Base-by-base conservation (phyloP, 768 basidiomycete species). In the Macrocybe gigantea region DNA sequence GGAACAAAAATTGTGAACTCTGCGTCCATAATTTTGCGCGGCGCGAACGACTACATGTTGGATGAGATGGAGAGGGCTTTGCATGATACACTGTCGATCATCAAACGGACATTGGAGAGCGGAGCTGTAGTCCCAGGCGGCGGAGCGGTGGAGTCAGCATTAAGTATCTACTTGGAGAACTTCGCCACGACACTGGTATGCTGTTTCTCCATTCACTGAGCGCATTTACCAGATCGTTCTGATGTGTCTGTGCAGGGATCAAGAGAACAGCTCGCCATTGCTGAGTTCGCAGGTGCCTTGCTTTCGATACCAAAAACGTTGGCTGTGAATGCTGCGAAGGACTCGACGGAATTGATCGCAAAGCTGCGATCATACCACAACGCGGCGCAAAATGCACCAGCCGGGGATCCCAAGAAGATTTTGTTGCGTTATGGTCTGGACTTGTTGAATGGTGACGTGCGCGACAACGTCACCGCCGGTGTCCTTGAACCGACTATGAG, bases 41-140 rank as follows among this genome's bases (percentile, higher is more conserved):
- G 96, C 39, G 96, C 96, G 30, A 99, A 98, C 65, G 96, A 99
- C 66, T 97, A 95, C 66, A 93, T 97, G 89, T 71, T 98, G 57
- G 96, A 99, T 64, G 96, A 99, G 75, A 99, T 98, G 96, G 96
- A 99, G 70, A 76, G 96, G 41, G 87, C 92, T 0, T 66, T 98
- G 56, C 95, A 99, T 62, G 96, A 99, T 64, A 88, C 90, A 1
- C 67, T 98, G 53, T 95, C 90, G 30, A 79, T 96, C 58, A 92
- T 97, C 72, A 99, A 99, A 73, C 81, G 95, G 49, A 98, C 96
- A 5, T 70, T 98, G 41, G 96, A 99, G 74, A 94, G 93, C 56
- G 96, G 95, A 7, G 68, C 86, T 32, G 93, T 98, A 22, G 94
- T 98, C 7, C 94, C 96, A 1, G 96, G 95, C 47, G 96, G 96